Evolutionary conservation across 1,139 yeast species (phyloP).

Genomic region (Saccharomyces hybrid): DNA sequence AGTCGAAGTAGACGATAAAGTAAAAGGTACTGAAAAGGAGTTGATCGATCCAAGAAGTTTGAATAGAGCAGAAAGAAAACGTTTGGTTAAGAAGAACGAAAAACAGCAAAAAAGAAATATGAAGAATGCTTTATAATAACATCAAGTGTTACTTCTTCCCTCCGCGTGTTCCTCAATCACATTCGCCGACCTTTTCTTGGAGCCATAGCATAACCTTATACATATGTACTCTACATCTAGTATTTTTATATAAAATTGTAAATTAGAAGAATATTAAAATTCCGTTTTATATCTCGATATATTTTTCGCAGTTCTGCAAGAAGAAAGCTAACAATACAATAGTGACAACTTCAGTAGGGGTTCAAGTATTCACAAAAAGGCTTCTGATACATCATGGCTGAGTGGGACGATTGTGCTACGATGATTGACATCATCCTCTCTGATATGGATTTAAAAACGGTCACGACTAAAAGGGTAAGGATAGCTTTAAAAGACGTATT

Average conservation of each 20-base stretch:
- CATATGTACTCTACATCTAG: not conserved
- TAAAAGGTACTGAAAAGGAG: constrained; percentile 57
- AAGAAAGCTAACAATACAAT: not conserved
- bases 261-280: not conserved
- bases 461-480: constrained; percentile 65
- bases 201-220: not conserved
- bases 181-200: not conserved
- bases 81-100: constrained; percentile 75
- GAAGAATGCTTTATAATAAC: constrained; percentile 31
- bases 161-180: not conserved
- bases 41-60: constrained; percentile 81
- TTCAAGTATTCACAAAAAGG: not conserved
- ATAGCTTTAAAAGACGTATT: constrained; percentile 62
- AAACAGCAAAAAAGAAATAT: constrained; percentile 80
- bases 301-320: not conserved
- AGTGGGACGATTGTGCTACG: constrained; percentile 41
- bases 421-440: constrained; percentile 69
- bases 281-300: not conserved
- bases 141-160: not conserved
- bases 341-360: not conserved
- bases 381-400: constrained; percentile 8
- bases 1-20: constrained; percentile 82
- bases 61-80: constrained; percentile 75
- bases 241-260: not conserved
- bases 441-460: constrained; percentile 63